These are phyloP conservation scores for Verticillium longisporum DNA, from an alignment of 2,329 filamentous ascomycete genomes.

Conservation along the genomic window DNA sequence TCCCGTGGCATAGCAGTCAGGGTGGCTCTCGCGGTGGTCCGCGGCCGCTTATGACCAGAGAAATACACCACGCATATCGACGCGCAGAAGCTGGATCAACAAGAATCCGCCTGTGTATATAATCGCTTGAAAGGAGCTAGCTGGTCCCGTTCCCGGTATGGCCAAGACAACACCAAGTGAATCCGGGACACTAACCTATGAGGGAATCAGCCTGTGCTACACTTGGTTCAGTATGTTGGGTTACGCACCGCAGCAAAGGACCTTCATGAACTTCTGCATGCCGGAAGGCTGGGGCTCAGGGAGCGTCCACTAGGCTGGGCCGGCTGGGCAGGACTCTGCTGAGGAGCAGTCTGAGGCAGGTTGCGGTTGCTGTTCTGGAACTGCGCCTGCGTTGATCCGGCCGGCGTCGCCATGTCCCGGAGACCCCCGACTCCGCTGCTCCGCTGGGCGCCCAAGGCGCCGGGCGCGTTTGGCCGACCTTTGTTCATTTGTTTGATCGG, in stretches of 20 bases:
- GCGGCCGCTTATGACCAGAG: neutral
- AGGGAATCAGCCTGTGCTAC: neutral
- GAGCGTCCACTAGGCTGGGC: slow-evolving; percentile 46
- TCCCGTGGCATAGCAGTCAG: neutral
- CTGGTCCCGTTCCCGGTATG: neutral
- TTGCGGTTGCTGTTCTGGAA: slow-evolving; percentile 95
- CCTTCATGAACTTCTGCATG: slow-evolving; percentile 89
- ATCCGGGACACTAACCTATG: slow-evolving; percentile 5
- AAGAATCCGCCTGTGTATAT: neutral
- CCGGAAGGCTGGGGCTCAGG: slow-evolving; percentile 71
- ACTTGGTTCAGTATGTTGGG: neutral
- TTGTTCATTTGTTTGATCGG: slow-evolving; percentile 76
- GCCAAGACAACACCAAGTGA: neutral
- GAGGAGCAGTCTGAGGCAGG: slow-evolving; percentile 59
- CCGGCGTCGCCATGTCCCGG: slow-evolving; percentile 73
- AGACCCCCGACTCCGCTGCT: slow-evolving; percentile 67
- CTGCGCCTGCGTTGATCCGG: slow-evolving; percentile 88
- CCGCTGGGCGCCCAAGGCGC: slow-evolving; percentile 67
- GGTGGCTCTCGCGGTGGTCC: neutral
- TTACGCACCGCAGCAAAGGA: slow-evolving; percentile 71
- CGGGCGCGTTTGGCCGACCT: slow-evolving; percentile 71
- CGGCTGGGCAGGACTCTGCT: slow-evolving; percentile 50
- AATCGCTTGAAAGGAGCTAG: neutral
- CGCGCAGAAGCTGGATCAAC: neutral
- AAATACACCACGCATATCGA: neutral